Base-by-base conservation (phyloP, 768 basidiomycete genomes). In the Boletellus ananas region DNA sequence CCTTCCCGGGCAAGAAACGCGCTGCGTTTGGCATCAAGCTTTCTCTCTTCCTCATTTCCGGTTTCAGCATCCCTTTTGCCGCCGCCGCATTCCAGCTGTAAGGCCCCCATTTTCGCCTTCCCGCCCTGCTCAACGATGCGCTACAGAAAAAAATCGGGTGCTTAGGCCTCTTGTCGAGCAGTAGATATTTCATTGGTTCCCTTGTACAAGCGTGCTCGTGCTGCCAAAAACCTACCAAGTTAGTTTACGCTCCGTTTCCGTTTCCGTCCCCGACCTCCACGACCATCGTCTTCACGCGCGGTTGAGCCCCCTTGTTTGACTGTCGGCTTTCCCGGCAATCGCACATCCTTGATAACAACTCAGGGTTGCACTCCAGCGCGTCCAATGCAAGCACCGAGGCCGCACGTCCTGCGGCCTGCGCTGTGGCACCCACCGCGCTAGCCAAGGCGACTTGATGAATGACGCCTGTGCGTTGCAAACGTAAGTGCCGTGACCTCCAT, bases 311-410 rank as follows among this genome's bases (percentile, higher is more conserved):
- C 57, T 69, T 73, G 55, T 66, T 68, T 17, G 68, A 62, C 50
- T 60, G 63, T 21, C 56, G 63, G 29, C 47, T 60, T 48, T 59
- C 61, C 45, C 81, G 73, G 66, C 89, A 92, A 66, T 87, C 80
- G 61, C 89, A 92, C 17, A 74, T 79, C 41, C 77, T 75, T 6
- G 74, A 67, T 61, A 91, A 67, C 48, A 90, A 82, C 12, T 73
- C 74, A 6, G 81, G 67, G 59, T 89, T 81, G 23, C 77, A 79
- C 50, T 86, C 79, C 31, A 92, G 65, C 16, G 80, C 81, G 60
- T 87, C 83, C 52, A 92, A 63, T 11, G 87, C 88, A n/a, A 72
- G 72, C 42, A 79, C 58, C 6, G 85, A 85, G 4, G 83, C 84
- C 34, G 68, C 71, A 53, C 85, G 78, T 6, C 81, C 77, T 21